Conservation (phyloP, 108 stramenopile species). For the Fragilaria radians region DNA sequence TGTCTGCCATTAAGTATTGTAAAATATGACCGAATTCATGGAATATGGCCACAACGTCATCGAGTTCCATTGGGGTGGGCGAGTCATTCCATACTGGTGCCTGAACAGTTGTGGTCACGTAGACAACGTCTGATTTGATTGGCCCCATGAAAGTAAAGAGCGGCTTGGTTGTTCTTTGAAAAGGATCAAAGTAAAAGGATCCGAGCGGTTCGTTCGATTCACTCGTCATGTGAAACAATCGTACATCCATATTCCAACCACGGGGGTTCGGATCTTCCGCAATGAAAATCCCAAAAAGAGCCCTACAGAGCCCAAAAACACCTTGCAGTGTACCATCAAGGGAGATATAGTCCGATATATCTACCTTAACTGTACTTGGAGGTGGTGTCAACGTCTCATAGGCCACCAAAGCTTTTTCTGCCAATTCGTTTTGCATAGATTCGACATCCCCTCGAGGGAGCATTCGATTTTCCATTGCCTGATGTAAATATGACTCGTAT, state of each 20-base stretch:
- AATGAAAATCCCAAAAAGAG: conserved; percentile 8
- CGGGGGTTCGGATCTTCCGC: background rate
- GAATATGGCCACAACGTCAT: background rate
- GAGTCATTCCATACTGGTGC: conserved; percentile 12
- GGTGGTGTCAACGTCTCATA: background rate
- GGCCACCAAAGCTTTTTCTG: background rate
- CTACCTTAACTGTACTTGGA: background rate
- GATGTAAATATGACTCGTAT: conserved; percentile 3
- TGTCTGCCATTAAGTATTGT: conserved; percentile 1
- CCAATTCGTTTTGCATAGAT: background rate
- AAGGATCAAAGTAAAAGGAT: conserved; percentile 15
- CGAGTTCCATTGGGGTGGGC: background rate
- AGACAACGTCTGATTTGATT: background rate
- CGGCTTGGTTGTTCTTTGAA: background rate
- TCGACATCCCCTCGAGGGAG: background rate
- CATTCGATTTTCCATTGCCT: background rate
- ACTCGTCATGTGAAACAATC: conserved; percentile 5
- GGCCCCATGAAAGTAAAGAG: background rate
- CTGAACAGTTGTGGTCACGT: background rate
- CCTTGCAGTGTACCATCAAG: conserved; percentile 6
- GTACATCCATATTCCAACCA: conserved; percentile 11
- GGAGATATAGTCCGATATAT: conserved; percentile 1
- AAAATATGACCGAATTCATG: conserved; percentile 14
- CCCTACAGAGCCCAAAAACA: conserved; percentile 3
- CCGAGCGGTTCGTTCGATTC: background rate